phyloP scores from a whole-genome alignment of 1,284 basidiomycete species.

The Leccinum colubrinum region DNA sequence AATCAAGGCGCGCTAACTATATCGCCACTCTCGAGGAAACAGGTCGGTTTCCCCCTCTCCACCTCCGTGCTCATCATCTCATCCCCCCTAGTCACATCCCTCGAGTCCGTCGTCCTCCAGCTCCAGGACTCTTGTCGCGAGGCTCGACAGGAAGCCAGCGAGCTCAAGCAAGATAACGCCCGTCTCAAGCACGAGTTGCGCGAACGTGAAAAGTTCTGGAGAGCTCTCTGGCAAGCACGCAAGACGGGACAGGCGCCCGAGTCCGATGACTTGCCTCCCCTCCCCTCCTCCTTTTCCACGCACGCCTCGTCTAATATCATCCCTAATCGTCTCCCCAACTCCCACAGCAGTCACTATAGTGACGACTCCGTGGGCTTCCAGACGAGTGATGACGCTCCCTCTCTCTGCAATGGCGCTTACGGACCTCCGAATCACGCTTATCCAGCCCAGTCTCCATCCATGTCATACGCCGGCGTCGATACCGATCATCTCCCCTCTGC shows the following conservation, averaged over 20 bases:
- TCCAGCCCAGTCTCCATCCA: constrained; percentile 45
- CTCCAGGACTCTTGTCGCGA: constrained; percentile 78
- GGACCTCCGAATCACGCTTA: constrained; percentile 39
- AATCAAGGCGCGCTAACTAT: constrained; percentile 72
- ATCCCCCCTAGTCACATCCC: constrained; percentile 54
- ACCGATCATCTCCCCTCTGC: constrained; percentile 40
- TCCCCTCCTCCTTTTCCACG: constrained; percentile 41
- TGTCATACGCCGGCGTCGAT: constrained; percentile 43
- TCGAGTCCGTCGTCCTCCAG: constrained; percentile 77
- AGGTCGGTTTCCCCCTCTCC: constrained; percentile 44
- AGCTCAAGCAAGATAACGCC: constrained; percentile 61
- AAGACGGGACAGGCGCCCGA: constrained; percentile 53
- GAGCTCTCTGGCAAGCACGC: constrained; percentile 59
- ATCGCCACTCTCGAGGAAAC: constrained; percentile 87
- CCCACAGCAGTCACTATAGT: constrained; percentile 39
- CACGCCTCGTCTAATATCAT: constrained; percentile 24
- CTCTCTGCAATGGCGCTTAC: constrained; percentile 45
- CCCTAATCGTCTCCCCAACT: constrained; percentile 22
- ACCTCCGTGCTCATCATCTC: constrained; percentile 18
- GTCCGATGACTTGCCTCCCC: constrained; percentile 55
- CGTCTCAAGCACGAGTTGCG: constrained; percentile 60
- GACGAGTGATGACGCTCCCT: constrained; percentile 42
- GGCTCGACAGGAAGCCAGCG: constrained; percentile 53
- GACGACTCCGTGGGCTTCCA: constrained; percentile 43
- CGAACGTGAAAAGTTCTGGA: constrained; percentile 72